These are phyloP conservation scores for Backusella tarrabulga DNA, from an alignment of 192 early-diverging fungal species.

Conservation along the genomic window DNA sequence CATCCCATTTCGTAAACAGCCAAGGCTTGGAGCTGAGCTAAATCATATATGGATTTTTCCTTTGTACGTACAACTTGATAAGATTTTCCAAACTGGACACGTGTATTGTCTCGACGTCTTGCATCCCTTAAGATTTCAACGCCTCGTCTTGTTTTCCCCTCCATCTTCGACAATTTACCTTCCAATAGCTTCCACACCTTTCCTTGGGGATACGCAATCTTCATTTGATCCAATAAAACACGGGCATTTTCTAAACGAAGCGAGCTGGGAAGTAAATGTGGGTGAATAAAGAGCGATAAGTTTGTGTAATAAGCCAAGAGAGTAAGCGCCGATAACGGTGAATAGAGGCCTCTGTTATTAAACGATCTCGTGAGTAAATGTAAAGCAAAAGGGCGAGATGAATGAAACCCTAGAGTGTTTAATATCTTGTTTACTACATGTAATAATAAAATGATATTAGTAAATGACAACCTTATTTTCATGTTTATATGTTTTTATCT, in stretches of 20 bases:
- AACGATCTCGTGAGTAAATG: conserved; percentile 28
- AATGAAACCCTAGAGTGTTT: conserved; percentile 32
- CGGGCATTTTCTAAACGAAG: conserved; percentile 20
- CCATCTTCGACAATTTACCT: conserved; percentile 30
- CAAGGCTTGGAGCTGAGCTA: conserved; percentile 26
- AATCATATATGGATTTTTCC: conserved; percentile 20
- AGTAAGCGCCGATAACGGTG: conserved; percentile 20
- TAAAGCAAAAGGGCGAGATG: conserved; percentile 31
- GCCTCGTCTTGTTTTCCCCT: conserved; percentile 20
- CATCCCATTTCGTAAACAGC: conserved; percentile 40
- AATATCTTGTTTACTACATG: conserved; percentile 24
- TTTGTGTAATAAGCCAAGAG: conserved; percentile 34
- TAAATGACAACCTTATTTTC: not conserved
- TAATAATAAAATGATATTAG: not conserved
- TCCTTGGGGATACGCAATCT: conserved; percentile 21
- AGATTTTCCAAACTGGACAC: not conserved
- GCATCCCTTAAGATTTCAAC: conserved; percentile 28
- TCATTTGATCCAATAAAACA: conserved; percentile 23
- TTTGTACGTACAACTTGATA: not conserved
- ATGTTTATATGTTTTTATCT: not conserved
- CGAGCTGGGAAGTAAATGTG: conserved; percentile 23
- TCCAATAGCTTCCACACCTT: conserved; percentile 31
- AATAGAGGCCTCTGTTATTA: conserved; percentile 20
- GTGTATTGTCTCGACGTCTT: conserved; percentile 3
- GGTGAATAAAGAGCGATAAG: conserved; percentile 31